Conservation (phyloP, 768 basidiomycete species). For the Trametes sanguinea region DNA sequence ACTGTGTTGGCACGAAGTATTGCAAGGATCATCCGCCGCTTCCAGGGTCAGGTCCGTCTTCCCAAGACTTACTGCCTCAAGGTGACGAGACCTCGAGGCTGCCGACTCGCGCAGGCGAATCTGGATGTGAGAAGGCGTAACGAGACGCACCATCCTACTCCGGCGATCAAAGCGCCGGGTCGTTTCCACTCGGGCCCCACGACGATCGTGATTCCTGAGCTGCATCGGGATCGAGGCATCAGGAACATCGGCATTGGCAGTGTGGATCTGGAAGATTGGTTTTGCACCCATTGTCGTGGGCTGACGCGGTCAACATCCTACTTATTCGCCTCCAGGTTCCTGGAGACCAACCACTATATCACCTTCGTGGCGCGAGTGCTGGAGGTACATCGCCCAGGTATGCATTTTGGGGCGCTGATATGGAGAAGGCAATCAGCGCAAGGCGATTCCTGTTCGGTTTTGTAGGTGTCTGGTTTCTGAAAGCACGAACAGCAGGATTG, state of each 20-base stretch:
- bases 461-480: too few species aligned
- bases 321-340: neutral
- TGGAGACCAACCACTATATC: neutral
- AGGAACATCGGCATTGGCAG: neutral
- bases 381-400: neutral
- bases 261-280: neutral
- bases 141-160: conserved; percentile 2
- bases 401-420: neutral
- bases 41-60: too few species aligned
- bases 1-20: neutral
- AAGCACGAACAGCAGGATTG: too few species aligned
- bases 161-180: conserved; percentile 13
- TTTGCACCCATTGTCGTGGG: neutral
- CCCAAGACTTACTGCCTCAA: too few species aligned
- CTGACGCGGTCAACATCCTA: neutral
- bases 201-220: conserved; percentile 7
- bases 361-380: neutral
- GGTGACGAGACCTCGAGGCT: too few species aligned
- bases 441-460: too few species aligned
- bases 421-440: neutral
- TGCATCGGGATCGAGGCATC: conserved; percentile 4
- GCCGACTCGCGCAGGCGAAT: neutral
- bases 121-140: neutral
- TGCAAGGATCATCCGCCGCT: neutral
- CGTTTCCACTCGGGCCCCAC: conserved; percentile 3